phyloP scores from a whole-genome alignment of 2,329 filamentous ascomycete genomes.

The Aspergillus sclerotialis region DNA sequence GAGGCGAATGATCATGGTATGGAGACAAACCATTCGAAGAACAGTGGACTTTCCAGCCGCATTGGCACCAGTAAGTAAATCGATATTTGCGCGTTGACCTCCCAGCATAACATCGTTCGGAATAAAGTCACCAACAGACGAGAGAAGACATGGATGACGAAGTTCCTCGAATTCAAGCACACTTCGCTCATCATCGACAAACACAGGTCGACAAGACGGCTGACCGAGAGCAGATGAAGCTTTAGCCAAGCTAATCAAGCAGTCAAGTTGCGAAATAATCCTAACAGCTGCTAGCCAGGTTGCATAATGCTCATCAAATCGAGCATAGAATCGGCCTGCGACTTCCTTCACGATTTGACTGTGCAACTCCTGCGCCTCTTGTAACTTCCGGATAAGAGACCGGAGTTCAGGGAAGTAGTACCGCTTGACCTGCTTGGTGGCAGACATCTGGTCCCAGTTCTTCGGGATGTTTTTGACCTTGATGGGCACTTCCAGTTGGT shows the following conservation, averaged over 20 bases:
- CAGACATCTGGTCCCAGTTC: constrained; percentile 93
- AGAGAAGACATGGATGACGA: constrained; percentile 89
- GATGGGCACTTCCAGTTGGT: constrained; percentile 82
- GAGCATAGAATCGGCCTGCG: constrained; percentile 70
- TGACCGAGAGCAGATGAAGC: constrained; percentile 76
- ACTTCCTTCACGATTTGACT: constrained; percentile 86
- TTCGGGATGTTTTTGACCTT: constrained; percentile 79
- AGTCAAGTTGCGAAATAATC: constrained; percentile 87
- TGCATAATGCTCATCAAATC: constrained; percentile 81
- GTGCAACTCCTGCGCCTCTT: constrained; percentile 91
- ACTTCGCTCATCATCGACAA: constrained; percentile 77
- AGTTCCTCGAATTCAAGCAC: constrained; percentile 88
- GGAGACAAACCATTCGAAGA: constrained; percentile 71
- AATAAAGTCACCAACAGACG: constrained; percentile 86
- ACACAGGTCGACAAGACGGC: constrained; percentile 81
- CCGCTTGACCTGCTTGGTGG: constrained; percentile 80
- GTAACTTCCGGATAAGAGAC: constrained; percentile 73
- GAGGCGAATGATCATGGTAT: neutral
- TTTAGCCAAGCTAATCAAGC: constrained; percentile 85
- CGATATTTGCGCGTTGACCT: constrained; percentile 73
- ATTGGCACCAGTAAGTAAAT: constrained; percentile 89
- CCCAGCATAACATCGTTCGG: constrained; percentile 89
- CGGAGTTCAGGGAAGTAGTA: constrained; percentile 88
- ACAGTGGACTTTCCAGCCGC: constrained; percentile 96
- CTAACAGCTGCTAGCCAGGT: constrained; percentile 86